Evolutionary conservation across 2,329 filamentous ascomycete genomes (phyloP).

Genomic region (Cordyceps javanica): DNA sequence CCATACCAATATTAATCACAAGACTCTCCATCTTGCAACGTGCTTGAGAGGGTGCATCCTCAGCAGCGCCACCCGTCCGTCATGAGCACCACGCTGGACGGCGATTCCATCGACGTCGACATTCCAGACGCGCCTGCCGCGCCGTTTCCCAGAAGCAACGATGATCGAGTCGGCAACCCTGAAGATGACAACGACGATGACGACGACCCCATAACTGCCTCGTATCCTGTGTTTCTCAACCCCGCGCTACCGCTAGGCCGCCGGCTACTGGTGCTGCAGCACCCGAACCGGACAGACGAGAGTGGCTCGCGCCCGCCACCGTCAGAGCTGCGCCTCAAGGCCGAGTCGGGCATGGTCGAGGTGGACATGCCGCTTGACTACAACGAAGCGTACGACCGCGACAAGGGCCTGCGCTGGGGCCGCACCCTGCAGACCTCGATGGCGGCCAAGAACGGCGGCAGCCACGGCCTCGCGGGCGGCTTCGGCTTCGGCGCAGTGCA

Average conservation of each 20-base stretch:
- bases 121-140: constrained; percentile 4
- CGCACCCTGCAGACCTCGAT: constrained; percentile 61
- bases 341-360: constrained; percentile 76
- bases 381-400: constrained; percentile 69
- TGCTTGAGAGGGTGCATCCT: background rate
- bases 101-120: background rate
- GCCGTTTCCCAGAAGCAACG: background rate
- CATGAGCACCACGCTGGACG: background rate
- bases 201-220: constrained; percentile 62
- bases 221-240: constrained; percentile 84
- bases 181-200: constrained; percentile 30
- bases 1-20: background rate
- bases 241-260: constrained; percentile 56
- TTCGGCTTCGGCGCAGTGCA: constrained; percentile 56
- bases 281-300: constrained; percentile 68
- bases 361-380: constrained; percentile 82
- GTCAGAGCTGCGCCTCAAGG: constrained; percentile 74
- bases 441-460: constrained; percentile 55
- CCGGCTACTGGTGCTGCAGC: constrained; percentile 78
- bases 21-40: background rate
- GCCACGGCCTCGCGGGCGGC: constrained; percentile 65
- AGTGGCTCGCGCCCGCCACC: constrained; percentile 42
- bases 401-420: constrained; percentile 78
- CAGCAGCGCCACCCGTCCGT: background rate
- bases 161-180: background rate